Evolutionary conservation across 768 basidiomycete species (phyloP), one percentile per base, ranked within the genome.

Genomic region (Mycena rebaudengoi): DNA sequence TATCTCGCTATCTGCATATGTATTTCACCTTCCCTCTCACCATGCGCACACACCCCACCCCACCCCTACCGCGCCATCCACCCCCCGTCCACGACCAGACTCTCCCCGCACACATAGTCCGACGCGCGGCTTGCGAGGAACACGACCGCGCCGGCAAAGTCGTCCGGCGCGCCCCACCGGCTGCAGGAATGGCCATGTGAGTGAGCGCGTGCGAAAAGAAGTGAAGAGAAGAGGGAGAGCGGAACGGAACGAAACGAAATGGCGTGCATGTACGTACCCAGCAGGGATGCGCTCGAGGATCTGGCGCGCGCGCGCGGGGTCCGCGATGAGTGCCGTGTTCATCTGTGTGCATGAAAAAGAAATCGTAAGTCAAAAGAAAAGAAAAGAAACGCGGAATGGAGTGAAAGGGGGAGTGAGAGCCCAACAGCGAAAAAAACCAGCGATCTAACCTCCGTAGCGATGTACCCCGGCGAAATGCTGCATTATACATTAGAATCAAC

Each of bases 121-220:
- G 87, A 88, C 1, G 89, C 91, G 46, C 75, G 75, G 64, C 88
- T 88, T 14, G 91, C 89, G 21, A 92, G 83, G 75, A 89, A 94
- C 16, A 92, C 85, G 16, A 88, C 75, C 0, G 88, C 86, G 12
- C 91, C 91, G n/a, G 86, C 88, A 73, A 94, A 91, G 76, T 94
- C 91, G 52, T 80, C 79, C 4, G 91, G 90, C 23, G 80, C 75
- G 21, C 90, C 91, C 91, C 91, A 92, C 59, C 91, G 74, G 13
- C 85, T 86, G 16, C 87, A 3, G 91, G 91, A 64, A 92, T 92
- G 37, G n/a, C n/a, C n/a, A n/a, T n/a, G n/a, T n/a, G n/a, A n/a
- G n/a, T n/a, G n/a, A n/a, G n/a, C n/a, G n/a, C n/a, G n/a, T n/a
- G n/a, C n/a, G n/a, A n/a, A n/a, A n/a, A n/a, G n/a, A n/a, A n/a